Evolutionary conservation across 495 filamentous ascomycete species (phyloP).

Genomic region (Chaetomium cochliodes): DNA sequence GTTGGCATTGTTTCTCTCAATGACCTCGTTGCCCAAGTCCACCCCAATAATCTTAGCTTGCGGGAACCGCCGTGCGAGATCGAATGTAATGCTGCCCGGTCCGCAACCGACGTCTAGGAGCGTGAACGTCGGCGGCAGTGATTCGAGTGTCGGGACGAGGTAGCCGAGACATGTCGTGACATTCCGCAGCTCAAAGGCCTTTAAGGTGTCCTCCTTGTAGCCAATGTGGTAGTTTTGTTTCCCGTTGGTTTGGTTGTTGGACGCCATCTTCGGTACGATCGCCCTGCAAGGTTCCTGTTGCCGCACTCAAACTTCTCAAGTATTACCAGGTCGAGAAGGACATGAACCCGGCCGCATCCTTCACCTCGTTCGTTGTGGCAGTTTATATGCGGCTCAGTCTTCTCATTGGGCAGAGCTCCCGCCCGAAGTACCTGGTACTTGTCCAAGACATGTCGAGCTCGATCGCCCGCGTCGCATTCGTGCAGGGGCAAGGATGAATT

Average conservation of each 20-base stretch:
- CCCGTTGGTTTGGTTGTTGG: conserved; percentile 1
- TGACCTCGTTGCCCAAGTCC: conserved; percentile 13
- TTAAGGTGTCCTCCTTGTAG: conserved; percentile 21
- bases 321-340: too few species aligned
- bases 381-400: too few species aligned
- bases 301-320: too few species aligned
- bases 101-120: conserved; percentile 20
- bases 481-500: not conserved
- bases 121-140: conserved; percentile 18
- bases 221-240: conserved; percentile 20
- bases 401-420: too few species aligned
- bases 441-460: too few species aligned
- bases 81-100: conserved; percentile 21
- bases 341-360: not conserved
- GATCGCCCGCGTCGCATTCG: not conserved
- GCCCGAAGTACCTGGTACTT: too few species aligned
- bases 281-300: not conserved
- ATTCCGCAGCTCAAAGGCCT: conserved; percentile 19
- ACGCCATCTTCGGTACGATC: conserved; percentile 6
- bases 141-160: conserved; percentile 18
- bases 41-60: conserved; percentile 19
- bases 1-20: conserved; percentile 19
- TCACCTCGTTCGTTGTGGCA: not conserved
- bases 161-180: conserved; percentile 19
- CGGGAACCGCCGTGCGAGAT: conserved; percentile 18